These are phyloP conservation scores for Venturia aucupariae DNA, from an alignment of 2,329 filamentous ascomycete species.

Conservation along the genomic window DNA sequence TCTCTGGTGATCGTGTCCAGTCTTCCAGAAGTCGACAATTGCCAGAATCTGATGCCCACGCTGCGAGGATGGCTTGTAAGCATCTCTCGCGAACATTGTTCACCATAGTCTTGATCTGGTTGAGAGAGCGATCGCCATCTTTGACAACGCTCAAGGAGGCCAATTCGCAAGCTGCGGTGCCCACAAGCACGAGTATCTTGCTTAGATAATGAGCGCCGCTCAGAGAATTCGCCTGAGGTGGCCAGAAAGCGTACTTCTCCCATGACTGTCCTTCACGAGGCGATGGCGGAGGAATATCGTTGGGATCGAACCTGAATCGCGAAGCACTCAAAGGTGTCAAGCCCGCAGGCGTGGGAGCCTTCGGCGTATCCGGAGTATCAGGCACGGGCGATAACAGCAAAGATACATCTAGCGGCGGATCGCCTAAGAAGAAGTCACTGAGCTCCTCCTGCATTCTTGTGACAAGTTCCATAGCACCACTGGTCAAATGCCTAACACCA, in stretches of 20 bases:
- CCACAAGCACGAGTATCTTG: conserved; percentile 71
- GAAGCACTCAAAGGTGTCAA: conserved; percentile 56
- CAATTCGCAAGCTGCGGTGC: conserved; percentile 81
- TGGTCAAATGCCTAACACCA: conserved; percentile 62
- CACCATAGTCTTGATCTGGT: conserved; percentile 67
- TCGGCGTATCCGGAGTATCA: conserved; percentile 56
- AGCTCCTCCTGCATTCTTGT: conserved; percentile 72
- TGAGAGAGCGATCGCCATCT: conserved; percentile 45
- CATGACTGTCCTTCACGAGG: conserved; percentile 67
- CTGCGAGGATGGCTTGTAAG: conserved; percentile 73
- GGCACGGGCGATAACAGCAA: conserved; percentile 74
- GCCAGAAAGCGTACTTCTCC: conserved; percentile 96
- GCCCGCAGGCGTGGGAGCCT: conserved; percentile 43
- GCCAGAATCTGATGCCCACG: conserved; percentile 90
- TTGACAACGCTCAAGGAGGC: conserved; percentile 62
- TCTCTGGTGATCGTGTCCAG: conserved; percentile 75
- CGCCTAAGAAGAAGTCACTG: conserved; percentile 72
- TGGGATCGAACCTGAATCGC: conserved; percentile 70
- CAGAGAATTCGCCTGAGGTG: conserved; percentile 81
- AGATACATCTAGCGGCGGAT: conserved; percentile 85
- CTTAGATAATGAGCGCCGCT: conserved; percentile 87
- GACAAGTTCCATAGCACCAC: conserved; percentile 73
- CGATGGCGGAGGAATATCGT: conserved; percentile 68
- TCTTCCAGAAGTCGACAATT: conserved; percentile 88
- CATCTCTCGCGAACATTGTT: conserved; percentile 74